These are phyloP conservation scores for Hyphopichia homilentoma DNA, from an alignment of 805 yeast genomes.

Conservation along the genomic window DNA sequence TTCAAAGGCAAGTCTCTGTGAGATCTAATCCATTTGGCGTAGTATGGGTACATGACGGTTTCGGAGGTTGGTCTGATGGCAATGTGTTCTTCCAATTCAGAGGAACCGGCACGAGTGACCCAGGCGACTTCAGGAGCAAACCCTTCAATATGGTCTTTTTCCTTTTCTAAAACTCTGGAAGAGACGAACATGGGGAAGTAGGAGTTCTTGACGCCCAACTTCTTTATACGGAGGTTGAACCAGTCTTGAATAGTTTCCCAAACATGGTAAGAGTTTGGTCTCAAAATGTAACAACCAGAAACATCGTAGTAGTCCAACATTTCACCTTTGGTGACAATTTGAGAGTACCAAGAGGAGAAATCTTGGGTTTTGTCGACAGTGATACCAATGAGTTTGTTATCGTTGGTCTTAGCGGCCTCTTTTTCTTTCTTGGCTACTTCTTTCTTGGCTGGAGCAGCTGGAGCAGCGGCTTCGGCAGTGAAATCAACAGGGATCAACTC, in stretches of 20 bases:
- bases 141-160: conserved; percentile 98
- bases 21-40: conserved; percentile 97
- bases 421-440: conserved; percentile 34
- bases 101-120: conserved; percentile 95
- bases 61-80: conserved; percentile 99
- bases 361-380: conserved; percentile 90
- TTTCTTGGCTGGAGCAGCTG: conserved; percentile 17
- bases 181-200: conserved; percentile 99
- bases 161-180: conserved; percentile 86
- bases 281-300: conserved; percentile 95
- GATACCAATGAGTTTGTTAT: conserved; percentile 91
- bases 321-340: conserved; percentile 93
- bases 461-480: conserved; percentile 33
- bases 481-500: conserved; percentile 56
- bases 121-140: conserved; percentile 99
- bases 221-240: conserved; percentile 79
- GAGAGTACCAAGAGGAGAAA: conserved; percentile 97
- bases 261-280: conserved; percentile 90
- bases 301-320: conserved; percentile 98
- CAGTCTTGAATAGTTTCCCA: conserved; percentile 94
- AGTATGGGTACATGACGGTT: conserved; percentile 99
- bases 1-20: conserved; percentile 96
- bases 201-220: conserved; percentile 88
- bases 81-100: conserved; percentile 95
- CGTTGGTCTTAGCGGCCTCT: conserved; percentile 59